Base-by-base conservation (phyloP, 73 alveolate species). In the Breviolum minutum region DNA sequence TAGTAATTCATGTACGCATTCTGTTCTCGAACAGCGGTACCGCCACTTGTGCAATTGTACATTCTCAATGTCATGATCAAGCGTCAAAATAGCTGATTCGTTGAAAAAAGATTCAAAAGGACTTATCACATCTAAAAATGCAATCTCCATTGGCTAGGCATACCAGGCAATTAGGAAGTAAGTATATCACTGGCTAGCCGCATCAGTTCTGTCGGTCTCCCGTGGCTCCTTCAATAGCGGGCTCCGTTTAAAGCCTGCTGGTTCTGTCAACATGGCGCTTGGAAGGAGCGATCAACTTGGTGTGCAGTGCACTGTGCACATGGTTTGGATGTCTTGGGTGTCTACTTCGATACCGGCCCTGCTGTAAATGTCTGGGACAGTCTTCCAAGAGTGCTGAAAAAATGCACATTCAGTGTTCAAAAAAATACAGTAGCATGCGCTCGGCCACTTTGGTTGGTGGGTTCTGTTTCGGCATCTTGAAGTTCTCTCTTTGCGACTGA, bases 181-280 rank as follows among this genome's bases (percentile, higher is more conserved):
- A 10, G 32, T 48, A 71, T 12, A 20, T 71, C 81, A 12, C 32
- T 20, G 54, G 54, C 54, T 40, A 40, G 54, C 54, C 54, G n/a
- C 54, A 40, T 40, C 54, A 40, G 54, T 40, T 40, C 54, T 40
- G 0, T 40, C 54, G 77, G 24, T 17, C 77, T 22, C 77, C 6
- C 24, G 77, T 17, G 24, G 10, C 63, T 9, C 98, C 98, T 92
- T 64, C 32, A 92, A 80, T 17, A 92, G 90, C 22, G 98, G 98
- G 79, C 98, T 92, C 29, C 98, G 80, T 63, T 64, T 73, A 80
- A 92, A 92, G 98, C 98, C 98, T 80, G 90, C 80, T 29, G 98
- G 98, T 64, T 92, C 98, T 5, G 68, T 27, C 89, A 92, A 89
- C 98, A 76, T 74, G 80, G 64, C 95, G 48, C 71, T n/a, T 6